A percentile compares a stretch with the other conserved stretches of the same genome.
These are phyloP conservation scores for Exobasidium cylindrosporum DNA, from an alignment of 1,284 basidiomycete species.

Conservation along the genomic window DNA sequence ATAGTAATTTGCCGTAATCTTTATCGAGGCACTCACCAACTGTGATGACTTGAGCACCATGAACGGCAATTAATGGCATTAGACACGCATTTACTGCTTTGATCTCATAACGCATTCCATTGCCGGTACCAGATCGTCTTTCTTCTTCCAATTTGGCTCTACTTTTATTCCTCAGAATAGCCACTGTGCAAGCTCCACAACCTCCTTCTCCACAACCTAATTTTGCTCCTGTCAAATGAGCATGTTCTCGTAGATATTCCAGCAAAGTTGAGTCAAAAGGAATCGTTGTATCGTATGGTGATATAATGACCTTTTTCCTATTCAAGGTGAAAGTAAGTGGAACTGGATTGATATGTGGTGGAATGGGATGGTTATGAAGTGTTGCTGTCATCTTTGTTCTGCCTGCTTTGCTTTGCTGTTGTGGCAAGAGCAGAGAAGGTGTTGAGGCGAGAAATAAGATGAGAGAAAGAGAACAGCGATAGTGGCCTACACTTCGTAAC, in stretches of 20 bases:
- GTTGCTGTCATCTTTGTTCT: not conserved
- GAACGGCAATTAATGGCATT: constrained; percentile 52
- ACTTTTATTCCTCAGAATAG: constrained; percentile 20
- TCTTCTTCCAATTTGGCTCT: not conserved
- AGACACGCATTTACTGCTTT: constrained; percentile 56
- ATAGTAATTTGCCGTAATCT: constrained; percentile 36
- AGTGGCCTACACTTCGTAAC: too few species aligned
- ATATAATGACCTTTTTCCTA: constrained; percentile 32
- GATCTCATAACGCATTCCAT: constrained; percentile 41
- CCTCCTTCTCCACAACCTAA: constrained; percentile 56
- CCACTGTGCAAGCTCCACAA: constrained; percentile 55
- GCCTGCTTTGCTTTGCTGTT: not conserved
- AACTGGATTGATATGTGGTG: not conserved
- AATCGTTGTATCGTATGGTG: constrained; percentile 30
- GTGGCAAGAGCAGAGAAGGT: not conserved
- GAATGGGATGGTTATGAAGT: constrained; percentile 5
- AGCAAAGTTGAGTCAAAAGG: constrained; percentile 51
- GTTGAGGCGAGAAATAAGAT: not conserved
- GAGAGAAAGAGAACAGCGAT: too few species aligned
- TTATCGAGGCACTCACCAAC: not conserved
- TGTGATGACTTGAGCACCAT: constrained; percentile 52
- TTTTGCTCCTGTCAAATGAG: constrained; percentile 55
- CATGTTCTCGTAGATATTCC: constrained; percentile 52
- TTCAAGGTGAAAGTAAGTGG: constrained; percentile 37
- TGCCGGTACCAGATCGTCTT: constrained; percentile 11